Evolutionary conservation across 208 protist genomes (phyloP).

Genomic region (Wallacemonas collosoma): DNA sequence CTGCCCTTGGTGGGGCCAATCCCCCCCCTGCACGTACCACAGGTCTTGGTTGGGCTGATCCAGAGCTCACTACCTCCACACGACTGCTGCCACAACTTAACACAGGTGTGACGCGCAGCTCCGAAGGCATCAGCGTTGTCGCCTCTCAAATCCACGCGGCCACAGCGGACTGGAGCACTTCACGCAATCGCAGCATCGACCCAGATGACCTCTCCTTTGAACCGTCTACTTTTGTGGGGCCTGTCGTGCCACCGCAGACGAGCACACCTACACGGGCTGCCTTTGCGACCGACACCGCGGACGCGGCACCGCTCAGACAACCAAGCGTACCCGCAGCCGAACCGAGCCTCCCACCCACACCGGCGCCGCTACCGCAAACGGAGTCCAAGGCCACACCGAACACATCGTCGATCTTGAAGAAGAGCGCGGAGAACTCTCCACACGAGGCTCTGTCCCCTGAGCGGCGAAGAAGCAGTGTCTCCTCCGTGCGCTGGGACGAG

Average conservation of each 20-base stretch:
- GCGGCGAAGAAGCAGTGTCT: neutral
- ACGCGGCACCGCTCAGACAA: too few relatives aligned
- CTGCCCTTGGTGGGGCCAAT: neutral
- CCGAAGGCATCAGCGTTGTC: slow-evolving; percentile 10
- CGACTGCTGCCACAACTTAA: neutral
- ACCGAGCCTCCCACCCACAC: neutral
- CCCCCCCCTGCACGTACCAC: slow-evolving; percentile 8
- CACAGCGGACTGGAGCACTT: neutral
- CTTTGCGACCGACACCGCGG: too few relatives aligned
- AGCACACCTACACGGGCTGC: too few relatives aligned
- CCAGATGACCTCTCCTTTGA: slow-evolving; percentile 46
- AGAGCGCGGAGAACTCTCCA: neutral
- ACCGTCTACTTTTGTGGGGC: slow-evolving; percentile 40
- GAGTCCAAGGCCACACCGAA: neutral
- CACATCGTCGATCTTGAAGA: slow-evolving; percentile 10
- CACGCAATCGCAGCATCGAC: neutral
- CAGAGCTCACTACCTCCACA: slow-evolving; percentile 11
- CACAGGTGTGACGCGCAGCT: too few relatives aligned
- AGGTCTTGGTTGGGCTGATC: slow-evolving; percentile 1
- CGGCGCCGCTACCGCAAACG: neutral
- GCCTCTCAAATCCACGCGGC: slow-evolving; percentile 15
- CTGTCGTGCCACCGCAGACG: slow-evolving; percentile 10
- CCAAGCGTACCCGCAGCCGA: neutral
- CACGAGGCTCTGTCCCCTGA: neutral
- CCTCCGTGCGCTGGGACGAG: slow-evolving; percentile 10